Evolutionary conservation across 169 alveolate species (phyloP).

Genomic region (Perkinsus chesapeaki): DNA sequence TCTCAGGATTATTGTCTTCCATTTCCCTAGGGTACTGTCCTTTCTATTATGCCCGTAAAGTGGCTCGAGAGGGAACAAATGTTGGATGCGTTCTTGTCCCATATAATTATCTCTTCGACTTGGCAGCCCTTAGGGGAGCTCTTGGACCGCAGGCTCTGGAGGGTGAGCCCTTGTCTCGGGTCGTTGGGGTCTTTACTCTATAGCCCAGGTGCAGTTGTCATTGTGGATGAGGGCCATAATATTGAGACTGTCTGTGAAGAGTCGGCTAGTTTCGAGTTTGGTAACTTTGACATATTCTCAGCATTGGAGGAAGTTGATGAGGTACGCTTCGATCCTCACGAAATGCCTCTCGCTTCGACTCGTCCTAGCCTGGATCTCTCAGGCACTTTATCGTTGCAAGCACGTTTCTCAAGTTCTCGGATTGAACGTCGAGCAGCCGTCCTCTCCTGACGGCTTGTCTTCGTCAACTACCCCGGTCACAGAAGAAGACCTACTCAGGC

Average conservation of each 20-base stretch:
- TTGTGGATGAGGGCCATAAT: constrained; percentile 93
- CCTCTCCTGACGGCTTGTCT: not conserved
- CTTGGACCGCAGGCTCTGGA: not conserved
- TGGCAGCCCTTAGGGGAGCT: constrained; percentile 7
- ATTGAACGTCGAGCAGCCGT: not conserved
- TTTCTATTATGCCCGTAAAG: constrained; percentile 67
- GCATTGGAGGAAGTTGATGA: not conserved
- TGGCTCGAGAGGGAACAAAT: constrained; percentile 66
- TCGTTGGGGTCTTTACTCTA: not conserved
- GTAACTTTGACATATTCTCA: not conserved
- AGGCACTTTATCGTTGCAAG: not conserved
- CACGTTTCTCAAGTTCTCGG: not conserved
- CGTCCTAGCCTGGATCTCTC: not conserved
- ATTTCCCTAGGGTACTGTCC: constrained; percentile 65
- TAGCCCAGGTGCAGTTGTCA: constrained; percentile 51
- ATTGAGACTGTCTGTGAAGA: constrained; percentile 51
- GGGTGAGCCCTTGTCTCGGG: not conserved
- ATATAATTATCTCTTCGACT: constrained; percentile 79
- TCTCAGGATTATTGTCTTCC: too few relatives aligned
- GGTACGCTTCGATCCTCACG: not conserved
- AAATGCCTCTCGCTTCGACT: not conserved
- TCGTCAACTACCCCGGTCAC: not conserved
- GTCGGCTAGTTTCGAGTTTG: not conserved
- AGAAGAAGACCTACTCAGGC: not conserved
- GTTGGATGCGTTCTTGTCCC: constrained; percentile 67